These are phyloP conservation scores for Boechera retrofracta DNA, from an alignment of 345 rosid species.

Conservation along the genomic window DNA sequence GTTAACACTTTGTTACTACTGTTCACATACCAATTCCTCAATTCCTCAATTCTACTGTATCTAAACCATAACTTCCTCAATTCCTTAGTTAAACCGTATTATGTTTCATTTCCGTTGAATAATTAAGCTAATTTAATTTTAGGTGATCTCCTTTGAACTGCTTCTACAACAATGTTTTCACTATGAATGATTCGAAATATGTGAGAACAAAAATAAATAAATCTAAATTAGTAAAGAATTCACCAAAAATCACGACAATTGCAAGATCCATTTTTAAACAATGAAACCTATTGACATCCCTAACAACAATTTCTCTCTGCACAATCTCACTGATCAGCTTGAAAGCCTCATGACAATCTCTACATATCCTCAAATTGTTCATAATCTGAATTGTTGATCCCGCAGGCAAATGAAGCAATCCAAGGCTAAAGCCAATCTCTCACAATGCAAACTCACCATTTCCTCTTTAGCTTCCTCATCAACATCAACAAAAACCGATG, in stretches of 20 bases:
- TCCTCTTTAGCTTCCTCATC: slow-evolving; percentile 71
- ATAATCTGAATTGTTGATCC: slow-evolving; percentile 59
- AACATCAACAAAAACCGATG: slow-evolving; percentile 61
- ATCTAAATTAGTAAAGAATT: neutral
- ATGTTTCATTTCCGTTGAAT: neutral
- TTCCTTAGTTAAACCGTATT: neutral
- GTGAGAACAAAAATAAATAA: neutral
- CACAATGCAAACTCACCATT: slow-evolving; percentile 68
- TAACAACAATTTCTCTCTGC: slow-evolving; percentile 64
- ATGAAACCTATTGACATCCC: slow-evolving; percentile 83
- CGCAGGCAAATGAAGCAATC: slow-evolving; percentile 53
- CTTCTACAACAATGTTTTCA: neutral
- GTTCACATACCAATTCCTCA: neutral
- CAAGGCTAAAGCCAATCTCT: slow-evolving; percentile 73
- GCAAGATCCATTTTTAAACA: slow-evolving; percentile 53
- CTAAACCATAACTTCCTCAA: neutral
- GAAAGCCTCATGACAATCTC: slow-evolving; percentile 76
- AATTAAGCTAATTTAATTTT: neutral
- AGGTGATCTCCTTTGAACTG: no score
- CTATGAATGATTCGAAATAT: neutral
- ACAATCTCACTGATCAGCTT: slow-evolving; percentile 67
- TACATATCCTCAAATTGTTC: slow-evolving; percentile 80
- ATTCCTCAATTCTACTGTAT: neutral
- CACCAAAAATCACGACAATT: slow-evolving; percentile 72
- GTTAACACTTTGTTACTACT: neutral